Evolutionary conservation across 805 yeast genomes (phyloP).

Genomic region (Pichia kluyveri): DNA sequence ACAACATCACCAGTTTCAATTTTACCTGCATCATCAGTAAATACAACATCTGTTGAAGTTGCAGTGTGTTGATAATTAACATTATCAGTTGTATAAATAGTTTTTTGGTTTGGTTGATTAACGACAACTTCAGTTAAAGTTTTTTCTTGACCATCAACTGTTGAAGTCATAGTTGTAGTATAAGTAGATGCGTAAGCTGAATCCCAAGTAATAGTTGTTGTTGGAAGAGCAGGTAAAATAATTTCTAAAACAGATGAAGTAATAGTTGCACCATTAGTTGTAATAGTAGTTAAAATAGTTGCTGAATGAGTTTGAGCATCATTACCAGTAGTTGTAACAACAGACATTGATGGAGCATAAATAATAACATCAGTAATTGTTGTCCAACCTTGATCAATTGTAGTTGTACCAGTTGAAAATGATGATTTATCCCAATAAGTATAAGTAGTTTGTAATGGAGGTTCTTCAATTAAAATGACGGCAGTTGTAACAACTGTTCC

Average conservation of each 20-base stretch:
- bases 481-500: slow-evolving; percentile 1
- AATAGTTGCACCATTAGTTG: not conserved
- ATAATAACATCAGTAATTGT: not conserved
- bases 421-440: not conserved
- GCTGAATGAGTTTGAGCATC: not conserved
- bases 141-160: no score
- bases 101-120: no score
- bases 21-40: no score
- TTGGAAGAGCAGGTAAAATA: slow-evolving; percentile 1
- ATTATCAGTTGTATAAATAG: slow-evolving; percentile 1
- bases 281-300: not conserved
- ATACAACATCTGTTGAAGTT: no score
- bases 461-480: not conserved
- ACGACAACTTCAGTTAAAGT: no score
- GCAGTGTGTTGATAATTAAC: no score
- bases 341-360: not conserved
- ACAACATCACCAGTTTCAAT: not conserved
- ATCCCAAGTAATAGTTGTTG: no score
- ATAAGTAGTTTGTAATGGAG: not conserved
- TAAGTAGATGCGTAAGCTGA: no score
- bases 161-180: no score
- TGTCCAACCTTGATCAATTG: not conserved
- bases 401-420: not conserved
- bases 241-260: not conserved
- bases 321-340: not conserved